Conservation (phyloP, 805 yeast genomes). For the Metschnikowia vanudenii region DNA sequence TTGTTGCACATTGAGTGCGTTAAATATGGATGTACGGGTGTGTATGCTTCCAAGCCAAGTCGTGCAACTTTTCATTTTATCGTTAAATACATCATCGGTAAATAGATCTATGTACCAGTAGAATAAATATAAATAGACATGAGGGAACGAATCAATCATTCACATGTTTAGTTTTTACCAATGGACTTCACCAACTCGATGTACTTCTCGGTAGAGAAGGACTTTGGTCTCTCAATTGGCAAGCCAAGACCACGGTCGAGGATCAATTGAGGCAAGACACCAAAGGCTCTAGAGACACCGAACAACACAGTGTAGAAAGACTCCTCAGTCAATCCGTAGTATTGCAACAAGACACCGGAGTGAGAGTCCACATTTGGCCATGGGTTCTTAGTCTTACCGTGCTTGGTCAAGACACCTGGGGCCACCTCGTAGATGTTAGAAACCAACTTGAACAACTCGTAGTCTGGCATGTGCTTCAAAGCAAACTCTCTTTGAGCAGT, state of each 20-base stretch:
- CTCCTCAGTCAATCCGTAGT: conserved; percentile 74
- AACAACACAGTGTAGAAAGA: conserved; percentile 77
- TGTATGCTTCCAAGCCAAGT: neutral
- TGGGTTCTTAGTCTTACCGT: conserved; percentile 85
- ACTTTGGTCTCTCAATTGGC: conserved; percentile 82
- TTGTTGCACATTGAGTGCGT: neutral
- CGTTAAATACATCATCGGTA: conserved; percentile 13
- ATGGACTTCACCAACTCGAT: conserved; percentile 25
- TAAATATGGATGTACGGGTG: conserved; percentile 1
- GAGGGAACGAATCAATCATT: conserved; percentile 1
- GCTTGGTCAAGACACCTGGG: conserved; percentile 69
- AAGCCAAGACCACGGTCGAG: conserved; percentile 75
- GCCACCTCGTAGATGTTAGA: conserved; percentile 65
- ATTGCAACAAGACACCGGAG: conserved; percentile 75
- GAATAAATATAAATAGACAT: conserved; percentile 16
- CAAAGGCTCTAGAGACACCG: conserved; percentile 80
- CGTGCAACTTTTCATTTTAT: neutral
- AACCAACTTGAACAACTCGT: conserved; percentile 66
- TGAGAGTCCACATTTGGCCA: conserved; percentile 82
- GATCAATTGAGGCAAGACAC: conserved; percentile 75
- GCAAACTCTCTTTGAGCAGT: conserved; percentile 73
- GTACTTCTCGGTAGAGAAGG: conserved; percentile 32
- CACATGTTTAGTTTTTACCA: conserved; percentile 18
- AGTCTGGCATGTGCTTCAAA: conserved; percentile 56
- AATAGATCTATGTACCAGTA: conserved; percentile 12